These are phyloP conservation scores for Leucosporidium scottii DNA, from an alignment of 768 basidiomycete species.

Conservation along the genomic window DNA sequence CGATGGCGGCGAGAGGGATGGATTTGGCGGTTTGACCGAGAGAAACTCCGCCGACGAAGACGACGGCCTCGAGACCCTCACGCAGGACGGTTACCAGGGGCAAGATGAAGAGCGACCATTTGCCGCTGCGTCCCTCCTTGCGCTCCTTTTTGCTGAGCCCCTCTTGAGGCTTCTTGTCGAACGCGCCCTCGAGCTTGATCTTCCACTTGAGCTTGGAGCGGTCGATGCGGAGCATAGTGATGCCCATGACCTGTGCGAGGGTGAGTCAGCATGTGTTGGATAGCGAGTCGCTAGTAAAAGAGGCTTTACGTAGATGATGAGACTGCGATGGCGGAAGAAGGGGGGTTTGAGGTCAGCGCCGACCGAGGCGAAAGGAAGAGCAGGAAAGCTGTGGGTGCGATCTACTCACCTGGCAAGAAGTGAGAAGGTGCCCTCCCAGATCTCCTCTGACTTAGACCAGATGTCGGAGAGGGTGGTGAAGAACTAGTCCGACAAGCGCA, in stretches of 20 bases:
- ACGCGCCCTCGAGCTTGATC: slow-evolving; percentile 73
- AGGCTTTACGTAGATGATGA: not conserved
- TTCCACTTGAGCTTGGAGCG: slow-evolving; percentile 86
- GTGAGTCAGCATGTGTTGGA: not conserved
- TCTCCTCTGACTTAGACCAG: slow-evolving; percentile 70
- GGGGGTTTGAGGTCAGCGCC: not conserved
- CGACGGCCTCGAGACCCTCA: slow-evolving; percentile 86
- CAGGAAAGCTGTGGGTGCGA: not conserved
- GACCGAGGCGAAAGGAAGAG: not conserved
- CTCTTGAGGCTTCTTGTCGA: slow-evolving; percentile 41
- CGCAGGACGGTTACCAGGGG: slow-evolving; percentile 86
- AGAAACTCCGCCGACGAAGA: slow-evolving; percentile 80
- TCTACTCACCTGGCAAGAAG: slow-evolving; percentile 36
- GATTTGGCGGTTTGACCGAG: slow-evolving; percentile 71
- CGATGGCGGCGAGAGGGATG: slow-evolving; percentile 72
- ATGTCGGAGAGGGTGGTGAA: slow-evolving; percentile 80
- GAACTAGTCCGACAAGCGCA: slow-evolving; percentile 77
- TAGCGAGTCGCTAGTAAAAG: not conserved
- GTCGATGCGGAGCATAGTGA: slow-evolving; percentile 92
- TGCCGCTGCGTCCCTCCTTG: slow-evolving; percentile 37
- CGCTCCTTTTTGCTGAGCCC: slow-evolving; percentile 22
- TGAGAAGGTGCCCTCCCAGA: slow-evolving; percentile 77
- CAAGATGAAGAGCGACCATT: slow-evolving; percentile 80
- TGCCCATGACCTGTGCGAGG: slow-evolving; percentile 59
- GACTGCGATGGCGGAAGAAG: not conserved